Conservation (phyloP, 768 basidiomycete species). For the Termitomyces bulborhizus region DNA sequence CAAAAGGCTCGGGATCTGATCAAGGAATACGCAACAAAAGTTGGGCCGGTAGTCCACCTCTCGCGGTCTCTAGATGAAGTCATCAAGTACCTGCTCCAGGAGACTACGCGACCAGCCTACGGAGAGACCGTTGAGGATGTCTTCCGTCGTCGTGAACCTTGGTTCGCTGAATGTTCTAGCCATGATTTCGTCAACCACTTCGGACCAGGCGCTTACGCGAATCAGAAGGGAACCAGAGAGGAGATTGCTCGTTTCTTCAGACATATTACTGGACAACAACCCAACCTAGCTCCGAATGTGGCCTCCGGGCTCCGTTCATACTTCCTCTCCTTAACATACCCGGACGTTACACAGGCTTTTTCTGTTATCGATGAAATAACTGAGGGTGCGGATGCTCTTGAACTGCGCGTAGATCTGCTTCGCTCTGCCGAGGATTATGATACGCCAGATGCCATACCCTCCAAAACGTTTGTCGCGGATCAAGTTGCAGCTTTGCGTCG, state of each 20-base stretch:
- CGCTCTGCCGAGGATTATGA: conserved; percentile 42
- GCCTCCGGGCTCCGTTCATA: conserved; percentile 62
- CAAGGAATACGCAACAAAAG: conserved; percentile 49
- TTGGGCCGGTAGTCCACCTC: conserved; percentile 80
- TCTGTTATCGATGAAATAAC: conserved; percentile 65
- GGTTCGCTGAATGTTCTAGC: conserved; percentile 78
- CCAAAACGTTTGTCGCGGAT: conserved; percentile 64
- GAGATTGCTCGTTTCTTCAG: conserved; percentile 85
- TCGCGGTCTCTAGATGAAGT: conserved; percentile 77
- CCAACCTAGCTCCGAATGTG: conserved; percentile 58
- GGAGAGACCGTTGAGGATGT: conserved; percentile 85
- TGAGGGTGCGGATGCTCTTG: conserved; percentile 85
- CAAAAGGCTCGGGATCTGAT: conserved; percentile 68
- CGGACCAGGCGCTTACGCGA: conserved; percentile 18
- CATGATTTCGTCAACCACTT: conserved; percentile 82
- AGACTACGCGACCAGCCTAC: conserved; percentile 79
- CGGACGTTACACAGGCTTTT: conserved; percentile 72
- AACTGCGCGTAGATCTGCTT: conserved; percentile 90
- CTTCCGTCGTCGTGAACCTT: conserved; percentile 75
- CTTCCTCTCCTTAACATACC: conserved; percentile 91
- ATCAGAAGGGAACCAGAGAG: conserved; percentile 32
- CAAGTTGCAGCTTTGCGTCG: conserved; percentile 80
- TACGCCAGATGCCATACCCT: conserved; percentile 51
- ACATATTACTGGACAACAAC: conserved; percentile 69
- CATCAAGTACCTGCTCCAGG: conserved; percentile 70